phyloP scores from a whole-genome alignment of 306 rosid genomes.

The Malus orientalis region DNA sequence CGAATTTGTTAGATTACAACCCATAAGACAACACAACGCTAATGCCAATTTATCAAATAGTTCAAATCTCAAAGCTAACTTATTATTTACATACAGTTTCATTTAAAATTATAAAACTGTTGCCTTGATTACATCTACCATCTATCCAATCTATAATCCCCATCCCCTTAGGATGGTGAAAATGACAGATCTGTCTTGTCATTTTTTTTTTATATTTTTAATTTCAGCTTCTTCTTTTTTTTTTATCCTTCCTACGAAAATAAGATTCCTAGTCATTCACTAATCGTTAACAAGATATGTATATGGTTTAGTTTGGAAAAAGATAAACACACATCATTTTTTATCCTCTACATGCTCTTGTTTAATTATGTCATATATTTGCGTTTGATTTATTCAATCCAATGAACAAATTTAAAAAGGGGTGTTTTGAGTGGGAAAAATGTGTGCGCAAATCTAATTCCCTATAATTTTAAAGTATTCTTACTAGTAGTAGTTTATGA shows the following conservation, averaged over 20 bases:
- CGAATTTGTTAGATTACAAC: neutral
- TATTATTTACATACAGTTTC: neutral
- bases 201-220: neutral
- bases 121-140: neutral
- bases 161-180: neutral
- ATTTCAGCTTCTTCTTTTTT: no score
- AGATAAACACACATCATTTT: neutral
- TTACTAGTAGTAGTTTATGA: neutral
- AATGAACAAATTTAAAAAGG: no score
- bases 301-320: neutral
- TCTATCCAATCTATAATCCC: neutral
- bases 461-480: neutral
- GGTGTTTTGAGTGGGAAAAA: no score
- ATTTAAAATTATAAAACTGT: neutral
- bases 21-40: neutral
- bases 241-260: no score
- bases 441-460: no score
- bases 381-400: no score
- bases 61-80: neutral
- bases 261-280: no score
- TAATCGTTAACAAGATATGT: no score
- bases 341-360: no score
- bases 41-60: neutral
- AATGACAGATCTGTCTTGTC: neutral
- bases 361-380: no score